phyloP scores from a whole-genome alignment of 2,329 filamentous ascomycete species.

The Pestalotiopsis sp. region DNA sequence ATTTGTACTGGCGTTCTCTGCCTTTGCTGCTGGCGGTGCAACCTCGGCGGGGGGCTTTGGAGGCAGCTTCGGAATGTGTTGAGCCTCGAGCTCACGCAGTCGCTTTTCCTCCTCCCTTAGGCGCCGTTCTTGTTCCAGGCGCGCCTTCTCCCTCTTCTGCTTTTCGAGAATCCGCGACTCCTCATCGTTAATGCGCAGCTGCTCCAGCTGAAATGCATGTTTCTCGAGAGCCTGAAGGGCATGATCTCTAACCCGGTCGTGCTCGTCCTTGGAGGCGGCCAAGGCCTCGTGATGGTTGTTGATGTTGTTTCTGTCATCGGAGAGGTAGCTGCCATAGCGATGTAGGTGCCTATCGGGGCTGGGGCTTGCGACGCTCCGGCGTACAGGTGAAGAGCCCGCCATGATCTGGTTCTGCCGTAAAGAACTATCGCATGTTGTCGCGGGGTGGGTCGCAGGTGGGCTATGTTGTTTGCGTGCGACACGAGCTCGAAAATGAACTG shows the following conservation, averaged over 20 bases:
- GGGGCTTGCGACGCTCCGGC: constrained; percentile 36
- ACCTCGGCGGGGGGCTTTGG: constrained; percentile 34
- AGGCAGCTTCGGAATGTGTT: constrained; percentile 45
- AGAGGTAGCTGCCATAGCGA: constrained; percentile 62
- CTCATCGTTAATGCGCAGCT: constrained; percentile 27
- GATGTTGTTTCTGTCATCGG: constrained; percentile 63
- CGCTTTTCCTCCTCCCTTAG: constrained; percentile 49
- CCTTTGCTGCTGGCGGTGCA: constrained; percentile 15
- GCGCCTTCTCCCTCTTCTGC: constrained; percentile 48
- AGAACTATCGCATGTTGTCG: constrained; percentile 20
- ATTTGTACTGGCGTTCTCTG: background rate
- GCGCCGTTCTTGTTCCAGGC: constrained; percentile 44
- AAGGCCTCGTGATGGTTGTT: constrained; percentile 67
- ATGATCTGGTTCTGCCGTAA: constrained; percentile 29
- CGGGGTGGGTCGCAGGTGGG: background rate
- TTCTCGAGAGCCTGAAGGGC: background rate
- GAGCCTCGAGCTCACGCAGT: constrained; percentile 48
- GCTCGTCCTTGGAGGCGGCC: constrained; percentile 64
- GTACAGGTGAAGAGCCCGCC: constrained; percentile 42
- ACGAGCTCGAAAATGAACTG: background rate
- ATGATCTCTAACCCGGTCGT: constrained; percentile 62
- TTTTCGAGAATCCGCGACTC: constrained; percentile 43
- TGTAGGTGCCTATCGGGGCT: constrained; percentile 39
- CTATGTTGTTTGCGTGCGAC: background rate
- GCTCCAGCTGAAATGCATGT: constrained; percentile 47